Percentiles rank a stretch among this genome's conserved stretches.
phyloP scores from a whole-genome alignment of 768 basidiomycete species.

The Dendrothele bispora region DNA sequence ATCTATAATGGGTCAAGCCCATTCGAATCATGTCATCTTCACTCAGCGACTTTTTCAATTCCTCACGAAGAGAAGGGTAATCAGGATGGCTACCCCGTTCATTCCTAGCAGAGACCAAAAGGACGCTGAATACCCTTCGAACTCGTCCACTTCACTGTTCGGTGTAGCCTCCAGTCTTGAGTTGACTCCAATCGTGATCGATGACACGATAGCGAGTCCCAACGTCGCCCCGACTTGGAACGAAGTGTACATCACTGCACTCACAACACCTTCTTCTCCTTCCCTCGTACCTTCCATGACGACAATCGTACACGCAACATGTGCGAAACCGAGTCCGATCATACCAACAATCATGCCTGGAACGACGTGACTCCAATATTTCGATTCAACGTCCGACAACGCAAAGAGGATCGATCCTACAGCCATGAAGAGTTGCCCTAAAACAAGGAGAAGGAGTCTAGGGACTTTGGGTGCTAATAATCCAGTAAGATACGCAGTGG shows the following conservation, averaged over 20 bases:
- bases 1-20: too few relatives aligned
- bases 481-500: constrained; percentile 4
- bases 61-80: neutral
- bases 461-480: constrained; percentile 1
- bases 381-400: constrained; percentile 31
- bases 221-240: constrained; percentile 7
- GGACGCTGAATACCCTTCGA: neutral
- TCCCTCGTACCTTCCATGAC: constrained; percentile 6
- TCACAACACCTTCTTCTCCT: constrained; percentile 6
- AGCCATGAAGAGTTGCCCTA: constrained; percentile 34
- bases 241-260: constrained; percentile 8
- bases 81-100: neutral
- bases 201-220: constrained; percentile 5
- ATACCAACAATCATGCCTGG: constrained; percentile 49
- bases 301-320: constrained; percentile 16
- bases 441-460: constrained; percentile 30
- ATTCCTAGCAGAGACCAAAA: constrained; percentile 2
- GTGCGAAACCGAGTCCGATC: constrained; percentile 40
- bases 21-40: too few relatives aligned
- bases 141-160: neutral
- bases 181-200: constrained; percentile 1
- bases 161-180: neutral
- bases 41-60: too few relatives aligned
- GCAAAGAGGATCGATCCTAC: constrained; percentile 41
- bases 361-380: constrained; percentile 45